Evolutionary conservation across 768 basidiomycete species (phyloP).

Genomic region (Stropharia rugosoannulata): DNA sequence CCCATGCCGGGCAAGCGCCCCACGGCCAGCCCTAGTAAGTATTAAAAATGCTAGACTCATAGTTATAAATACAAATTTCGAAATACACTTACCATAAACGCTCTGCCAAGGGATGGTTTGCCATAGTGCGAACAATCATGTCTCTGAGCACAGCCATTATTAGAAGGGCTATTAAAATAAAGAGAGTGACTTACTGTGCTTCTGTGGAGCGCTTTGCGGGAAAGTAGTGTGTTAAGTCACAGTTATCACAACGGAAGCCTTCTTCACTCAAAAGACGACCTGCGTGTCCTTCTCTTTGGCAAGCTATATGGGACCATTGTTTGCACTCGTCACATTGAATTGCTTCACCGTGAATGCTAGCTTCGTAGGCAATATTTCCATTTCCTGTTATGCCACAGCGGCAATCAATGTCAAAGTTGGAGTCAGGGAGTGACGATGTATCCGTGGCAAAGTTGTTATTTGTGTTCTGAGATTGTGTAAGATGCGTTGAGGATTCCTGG

Average conservation of each 20-base stretch:
- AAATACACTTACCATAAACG: background rate
- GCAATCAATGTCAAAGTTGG: constrained; percentile 11
- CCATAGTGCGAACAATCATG: background rate
- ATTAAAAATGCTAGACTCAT: no score
- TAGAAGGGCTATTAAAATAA: background rate
- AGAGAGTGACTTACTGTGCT: background rate
- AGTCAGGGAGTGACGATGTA: constrained; percentile 3
- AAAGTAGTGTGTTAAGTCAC: background rate
- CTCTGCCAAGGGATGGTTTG: background rate
- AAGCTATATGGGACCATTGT: constrained; percentile 21
- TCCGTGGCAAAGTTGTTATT: background rate
- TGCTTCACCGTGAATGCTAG: constrained; percentile 6
- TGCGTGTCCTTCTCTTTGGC: constrained; percentile 17
- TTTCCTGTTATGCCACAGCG: constrained; percentile 18
- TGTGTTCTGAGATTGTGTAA: background rate
- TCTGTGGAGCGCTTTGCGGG: background rate
- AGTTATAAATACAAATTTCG: no score
- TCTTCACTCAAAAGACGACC: background rate
- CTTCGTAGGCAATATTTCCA: constrained; percentile 5
- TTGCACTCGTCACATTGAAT: constrained; percentile 18
- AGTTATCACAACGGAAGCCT: constrained; percentile 7
- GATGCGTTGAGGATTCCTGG: background rate
- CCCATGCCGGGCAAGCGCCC: background rate
- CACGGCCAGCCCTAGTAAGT: background rate
- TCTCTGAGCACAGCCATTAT: background rate